phyloP scores from a whole-genome alignment of 2,329 filamentous ascomycete species.

The Grosmannia clavigera region DNA sequence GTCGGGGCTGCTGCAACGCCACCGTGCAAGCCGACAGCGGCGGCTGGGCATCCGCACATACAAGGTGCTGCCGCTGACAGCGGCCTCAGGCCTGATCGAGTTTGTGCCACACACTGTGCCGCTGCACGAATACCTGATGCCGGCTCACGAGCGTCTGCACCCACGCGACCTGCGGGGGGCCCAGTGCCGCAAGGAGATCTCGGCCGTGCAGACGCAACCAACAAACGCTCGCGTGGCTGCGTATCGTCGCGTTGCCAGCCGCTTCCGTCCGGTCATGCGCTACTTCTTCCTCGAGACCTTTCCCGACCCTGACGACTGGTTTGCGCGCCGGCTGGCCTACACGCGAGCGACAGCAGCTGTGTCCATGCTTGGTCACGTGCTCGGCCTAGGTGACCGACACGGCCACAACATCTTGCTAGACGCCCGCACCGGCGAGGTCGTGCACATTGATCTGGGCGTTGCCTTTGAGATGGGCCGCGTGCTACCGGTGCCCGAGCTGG shows the following conservation, averaged over 20 bases:
- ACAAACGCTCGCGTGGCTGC: conserved; percentile 59
- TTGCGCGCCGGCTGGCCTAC: conserved; percentile 76
- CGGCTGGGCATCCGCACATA: conserved; percentile 89
- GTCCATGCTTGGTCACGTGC: conserved; percentile 84
- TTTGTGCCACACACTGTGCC: conserved; percentile 92
- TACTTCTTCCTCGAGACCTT: conserved; percentile 98
- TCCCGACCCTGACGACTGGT: conserved; percentile 92
- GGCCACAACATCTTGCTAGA: conserved; percentile 96
- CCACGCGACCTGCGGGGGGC: conserved; percentile 69
- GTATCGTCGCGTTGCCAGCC: conserved; percentile 66
- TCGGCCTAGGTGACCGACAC: conserved; percentile 88
- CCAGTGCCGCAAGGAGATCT: conserved; percentile 69
- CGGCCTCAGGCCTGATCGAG: conserved; percentile 82
- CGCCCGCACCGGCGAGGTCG: conserved; percentile 76
- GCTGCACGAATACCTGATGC: conserved; percentile 82
- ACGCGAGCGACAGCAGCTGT: conserved; percentile 88
- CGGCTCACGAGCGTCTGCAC: conserved; percentile 76
- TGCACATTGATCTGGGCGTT: conserved; percentile 94
- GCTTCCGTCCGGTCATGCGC: conserved; percentile 84
- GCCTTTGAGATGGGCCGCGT: conserved; percentile 94
- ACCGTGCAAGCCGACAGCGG: conserved; percentile 76
- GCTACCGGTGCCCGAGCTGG: conserved; percentile 87
- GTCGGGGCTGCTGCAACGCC: conserved; percentile 74
- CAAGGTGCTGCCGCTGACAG: conserved; percentile 84
- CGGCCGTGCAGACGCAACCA: conserved; percentile 55